These are phyloP conservation scores for Fraxinus sp. DNA, from an alignment of 305 asterid species.

Conservation along the genomic window DNA sequence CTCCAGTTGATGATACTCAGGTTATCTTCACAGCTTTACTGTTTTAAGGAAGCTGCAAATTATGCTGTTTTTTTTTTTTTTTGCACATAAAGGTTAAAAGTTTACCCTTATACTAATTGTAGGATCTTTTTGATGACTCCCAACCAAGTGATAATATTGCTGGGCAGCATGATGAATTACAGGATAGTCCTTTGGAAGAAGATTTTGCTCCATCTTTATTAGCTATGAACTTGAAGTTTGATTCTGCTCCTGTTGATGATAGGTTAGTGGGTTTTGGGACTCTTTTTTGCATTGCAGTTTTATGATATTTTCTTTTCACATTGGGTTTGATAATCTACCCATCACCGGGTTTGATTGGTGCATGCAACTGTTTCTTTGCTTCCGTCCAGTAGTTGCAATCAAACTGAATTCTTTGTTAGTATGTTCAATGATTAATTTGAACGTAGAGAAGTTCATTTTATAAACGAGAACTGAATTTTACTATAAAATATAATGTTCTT, in stretches of 20 bases:
- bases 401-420: slow-evolving; percentile 10
- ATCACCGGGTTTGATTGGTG: not conserved
- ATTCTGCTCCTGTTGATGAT: slow-evolving; percentile 66
- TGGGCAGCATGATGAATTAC: slow-evolving; percentile 37
- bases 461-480: slow-evolving; percentile 7
- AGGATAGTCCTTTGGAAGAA: slow-evolving; percentile 47
- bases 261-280: slow-evolving; percentile 41
- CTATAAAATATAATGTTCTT: slow-evolving; percentile 7
- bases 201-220: slow-evolving; percentile 62
- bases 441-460: slow-evolving; percentile 8
- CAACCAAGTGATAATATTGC: slow-evolving; percentile 39
- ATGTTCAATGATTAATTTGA: slow-evolving; percentile 12
- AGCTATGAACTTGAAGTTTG: slow-evolving; percentile 70
- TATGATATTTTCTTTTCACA: slow-evolving; percentile 6
- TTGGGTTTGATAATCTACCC: slow-evolving; percentile 15
- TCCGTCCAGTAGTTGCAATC: not conserved
- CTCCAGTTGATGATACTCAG: slow-evolving; percentile 70
- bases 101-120: slow-evolving; percentile 25
- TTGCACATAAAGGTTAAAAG: slow-evolving; percentile 23
- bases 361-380: not conserved
- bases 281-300: not conserved
- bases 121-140: slow-evolving; percentile 78
- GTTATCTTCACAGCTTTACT: slow-evolving; percentile 34
- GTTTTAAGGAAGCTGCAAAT: slow-evolving; percentile 19
- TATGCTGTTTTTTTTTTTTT: not conserved